Base-by-base conservation (phyloP, 139 green algal species). In the Micractinium sp. region DNA sequence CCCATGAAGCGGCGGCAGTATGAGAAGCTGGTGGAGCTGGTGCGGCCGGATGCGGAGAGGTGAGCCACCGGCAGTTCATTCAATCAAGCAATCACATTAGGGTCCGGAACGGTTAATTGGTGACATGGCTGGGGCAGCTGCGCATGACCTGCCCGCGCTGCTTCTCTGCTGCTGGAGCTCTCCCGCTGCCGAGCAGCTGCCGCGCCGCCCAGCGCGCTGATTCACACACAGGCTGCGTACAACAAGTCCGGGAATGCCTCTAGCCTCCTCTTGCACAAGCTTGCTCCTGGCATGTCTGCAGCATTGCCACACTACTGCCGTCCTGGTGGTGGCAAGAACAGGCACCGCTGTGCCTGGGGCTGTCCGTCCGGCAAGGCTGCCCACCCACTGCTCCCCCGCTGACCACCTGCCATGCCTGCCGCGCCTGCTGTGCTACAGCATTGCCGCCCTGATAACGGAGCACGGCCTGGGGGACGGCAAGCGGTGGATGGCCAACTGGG, bases 401-500 rank as follows among this genome's bases (percentile, higher is more conserved):
- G 20, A 27, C 63, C 12, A 13, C 31, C 31, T 25, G n/a, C n/a
- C 2, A 25, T 25, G 23, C 39, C 33, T 77, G 16, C n/a, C 33
- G 16, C 31, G 16, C n/a, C 61, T 77, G n/a, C 23, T 53, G 41
- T 74, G 53, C 63, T 53, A 66, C 83, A 87, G 83, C 38, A 35
- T 87, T 12, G 73, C 73, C 3, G 33, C 36, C 20, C 63, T 89
- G 1, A 31, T 89, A 20, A 33, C 12, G 9, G 29, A 82, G 73
- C 36, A 82, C 33, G 73, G 73, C 36, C 47, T 89, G 31, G 85
- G 71, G 16, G 73, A 89, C 53, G 41, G 66, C 73, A 73, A 82
- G 33, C 35, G 41, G 41, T 89, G 85, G 85, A 63, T 89, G 85
- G 35, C 56, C 2, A 74, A 61, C 22, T 89, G 85, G 85, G 73